Percentiles rank a stretch among this genome's conserved stretches.
These are phyloP conservation scores for Russula emetica DNA, from an alignment of 768 basidiomycete species.

Conservation along the genomic window DNA sequence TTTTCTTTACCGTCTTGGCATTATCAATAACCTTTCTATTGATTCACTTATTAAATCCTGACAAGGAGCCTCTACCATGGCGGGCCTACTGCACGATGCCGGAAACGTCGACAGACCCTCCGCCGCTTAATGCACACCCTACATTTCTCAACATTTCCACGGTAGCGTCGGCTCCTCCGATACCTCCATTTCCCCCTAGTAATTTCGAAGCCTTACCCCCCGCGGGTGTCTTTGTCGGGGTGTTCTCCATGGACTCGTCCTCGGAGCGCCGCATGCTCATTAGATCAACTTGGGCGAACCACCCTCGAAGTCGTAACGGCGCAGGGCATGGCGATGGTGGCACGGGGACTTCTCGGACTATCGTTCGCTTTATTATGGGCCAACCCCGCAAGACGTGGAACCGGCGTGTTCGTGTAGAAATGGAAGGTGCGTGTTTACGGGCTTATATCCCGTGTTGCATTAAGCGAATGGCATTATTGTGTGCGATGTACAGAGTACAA, in stretches of 20 bases:
- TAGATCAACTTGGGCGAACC: slow-evolving; percentile 84
- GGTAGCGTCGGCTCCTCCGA: slow-evolving; percentile 26
- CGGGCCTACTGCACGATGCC: slow-evolving; percentile 84
- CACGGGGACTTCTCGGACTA: slow-evolving; percentile 71
- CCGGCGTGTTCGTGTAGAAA: slow-evolving; percentile 75
- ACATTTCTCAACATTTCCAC: slow-evolving; percentile 35
- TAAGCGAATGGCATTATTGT: slow-evolving; percentile 3
- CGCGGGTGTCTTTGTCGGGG: slow-evolving; percentile 81
- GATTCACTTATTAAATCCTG: slow-evolving; percentile 91
- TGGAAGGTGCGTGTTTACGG: slow-evolving; percentile 69
- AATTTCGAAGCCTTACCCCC: slow-evolving; percentile 73
- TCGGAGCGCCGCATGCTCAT: slow-evolving; percentile 84
- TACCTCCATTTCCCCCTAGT: slow-evolving; percentile 62
- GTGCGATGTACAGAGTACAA: slow-evolving; percentile 56
- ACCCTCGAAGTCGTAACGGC: slow-evolving; percentile 71
- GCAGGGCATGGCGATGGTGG: slow-evolving; percentile 66
- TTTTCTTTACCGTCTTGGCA: slow-evolving; percentile 76
- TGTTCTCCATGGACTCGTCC: slow-evolving; percentile 84
- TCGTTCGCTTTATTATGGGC: slow-evolving; percentile 87
- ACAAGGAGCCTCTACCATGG: slow-evolving; percentile 94
- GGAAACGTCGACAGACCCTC: slow-evolving; percentile 44
- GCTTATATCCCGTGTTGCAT: neutral
- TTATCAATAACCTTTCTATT: slow-evolving; percentile 80
- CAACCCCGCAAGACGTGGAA: slow-evolving; percentile 78
- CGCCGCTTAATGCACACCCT: slow-evolving; percentile 40